Base-by-base conservation (phyloP, 139 green algal genomes). In the Micractinium conductrix region DNA sequence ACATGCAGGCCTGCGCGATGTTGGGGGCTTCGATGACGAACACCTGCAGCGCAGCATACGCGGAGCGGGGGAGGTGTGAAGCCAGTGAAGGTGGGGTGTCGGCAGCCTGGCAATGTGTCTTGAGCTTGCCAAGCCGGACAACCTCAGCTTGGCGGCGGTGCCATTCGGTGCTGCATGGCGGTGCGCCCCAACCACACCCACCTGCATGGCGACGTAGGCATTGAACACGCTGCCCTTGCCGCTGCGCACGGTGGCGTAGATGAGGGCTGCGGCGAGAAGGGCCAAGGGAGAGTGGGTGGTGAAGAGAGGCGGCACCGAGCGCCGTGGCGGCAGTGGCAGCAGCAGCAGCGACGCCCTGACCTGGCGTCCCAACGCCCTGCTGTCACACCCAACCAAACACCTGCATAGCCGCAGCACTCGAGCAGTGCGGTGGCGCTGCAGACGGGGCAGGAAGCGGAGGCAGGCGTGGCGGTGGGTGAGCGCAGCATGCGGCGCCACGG, bases 341-440 rank as follows among this genome's bases (percentile, higher is more conserved):
- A n/a, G n/a, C n/a, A n/a, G n/a, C n/a, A n/a, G n/a, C n/a, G n/a
- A n/a, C n/a, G n/a, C n/a, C n/a, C n/a, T n/a, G n/a, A n/a, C n/a
- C n/a, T n/a, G n/a, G n/a, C n/a, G n/a, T n/a, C n/a, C n/a, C n/a
- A n/a, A n/a, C n/a, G n/a, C n/a, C n/a, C n/a, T n/a, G n/a, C n/a
- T n/a, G n/a, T n/a, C n/a, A n/a, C n/a, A n/a, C n/a, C n/a, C n/a
- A n/a, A n/a, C n/a, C n/a, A n/a, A n/a, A n/a, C n/a, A n/a, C n/a
- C n/a, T n/a, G 42, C 78, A 16, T 83, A 83, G 42, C 78, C 78
- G 17, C 30, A 21, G 0, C 62, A 62, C 62, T 83, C 78, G 2
- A 60, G 16, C 42, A 83, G 78, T 30, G 62, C 60, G 17, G 78
- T 83, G 24, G 44, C n/a, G 30, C 78, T 83, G 76, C 76, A 60